Evolutionary conservation across 257 asterid species (phyloP).

Genomic region (Plantago elongata): DNA sequence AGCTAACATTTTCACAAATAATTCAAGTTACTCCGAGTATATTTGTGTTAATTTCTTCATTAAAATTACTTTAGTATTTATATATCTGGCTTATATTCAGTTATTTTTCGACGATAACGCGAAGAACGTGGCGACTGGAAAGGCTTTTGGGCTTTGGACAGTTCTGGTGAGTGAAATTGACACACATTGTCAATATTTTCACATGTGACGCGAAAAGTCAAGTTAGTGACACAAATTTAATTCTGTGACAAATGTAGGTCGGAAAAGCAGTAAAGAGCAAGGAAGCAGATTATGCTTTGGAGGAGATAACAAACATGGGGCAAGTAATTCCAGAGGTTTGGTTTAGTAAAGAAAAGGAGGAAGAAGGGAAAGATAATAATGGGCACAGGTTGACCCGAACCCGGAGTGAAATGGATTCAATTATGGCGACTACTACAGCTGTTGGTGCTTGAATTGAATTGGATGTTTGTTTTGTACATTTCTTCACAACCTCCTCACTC

Average conservation of each 20-base stretch:
- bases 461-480: too few relatives aligned
- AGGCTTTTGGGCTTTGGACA: constrained; percentile 61
- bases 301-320: constrained; percentile 38
- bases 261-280: constrained; percentile 52
- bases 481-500: too few relatives aligned
- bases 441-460: constrained; percentile 48
- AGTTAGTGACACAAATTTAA: not conserved
- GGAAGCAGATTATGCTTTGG: constrained; percentile 74
- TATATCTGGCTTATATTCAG: constrained; percentile 30
- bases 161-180: constrained; percentile 49
- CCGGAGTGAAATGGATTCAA: constrained; percentile 51
- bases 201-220: not conserved
- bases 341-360: constrained; percentile 28
- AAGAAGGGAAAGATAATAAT: constrained; percentile 23
- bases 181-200: too few relatives aligned
- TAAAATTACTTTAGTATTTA: not conserved
- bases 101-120: constrained; percentile 74
- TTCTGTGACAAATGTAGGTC: constrained; percentile 32
- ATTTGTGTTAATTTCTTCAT: too few relatives aligned
- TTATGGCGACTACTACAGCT: constrained; percentile 39
- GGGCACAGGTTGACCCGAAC: constrained; percentile 23
- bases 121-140: constrained; percentile 72
- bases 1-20: too few relatives aligned
- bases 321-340: constrained; percentile 72
- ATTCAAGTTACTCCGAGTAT: too few relatives aligned